These are phyloP conservation scores for Neolentinus lepideus DNA, from an alignment of 1,284 basidiomycete genomes.

Conservation along the genomic window DNA sequence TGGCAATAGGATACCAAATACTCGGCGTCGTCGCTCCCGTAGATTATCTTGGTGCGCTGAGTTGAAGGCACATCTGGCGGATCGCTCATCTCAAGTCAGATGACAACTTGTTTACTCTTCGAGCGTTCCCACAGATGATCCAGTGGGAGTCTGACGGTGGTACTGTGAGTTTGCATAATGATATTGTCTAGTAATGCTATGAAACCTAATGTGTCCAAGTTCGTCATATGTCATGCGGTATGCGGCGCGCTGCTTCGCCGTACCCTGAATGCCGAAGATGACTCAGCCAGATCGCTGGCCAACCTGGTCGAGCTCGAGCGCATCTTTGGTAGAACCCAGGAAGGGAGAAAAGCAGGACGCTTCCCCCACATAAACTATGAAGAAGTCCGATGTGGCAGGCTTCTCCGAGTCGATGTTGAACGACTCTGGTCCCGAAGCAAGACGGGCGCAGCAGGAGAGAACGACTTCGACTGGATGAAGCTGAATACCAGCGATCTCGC, in stretches of 20 bases:
- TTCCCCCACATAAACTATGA: constrained; percentile 17
- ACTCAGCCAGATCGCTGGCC: constrained; percentile 6
- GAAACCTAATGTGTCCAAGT: constrained; percentile 4
- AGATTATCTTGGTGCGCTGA: constrained; percentile 5
- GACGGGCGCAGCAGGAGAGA: constrained; percentile 7
- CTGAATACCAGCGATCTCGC: constrained; percentile 10
- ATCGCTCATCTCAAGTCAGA: not conserved
- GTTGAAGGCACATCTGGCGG: not conserved
- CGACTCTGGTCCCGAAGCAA: constrained; percentile 13
- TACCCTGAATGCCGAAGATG: constrained; percentile 5
- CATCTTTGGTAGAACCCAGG: constrained; percentile 14
- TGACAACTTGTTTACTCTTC: constrained; percentile 7
- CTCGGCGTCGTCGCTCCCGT: constrained; percentile 6
- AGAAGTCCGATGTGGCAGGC: constrained; percentile 10
- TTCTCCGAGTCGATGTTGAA: constrained; percentile 12
- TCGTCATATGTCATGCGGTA: constrained; percentile 12
- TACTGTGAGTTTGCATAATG: constrained; percentile 9
- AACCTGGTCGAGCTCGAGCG: constrained; percentile 12
- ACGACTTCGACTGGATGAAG: constrained; percentile 14
- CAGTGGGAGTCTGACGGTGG: constrained; percentile 9
- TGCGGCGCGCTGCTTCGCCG: constrained; percentile 15
- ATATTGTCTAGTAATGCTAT: not conserved
- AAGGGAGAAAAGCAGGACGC: constrained; percentile 11
- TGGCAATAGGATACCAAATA: constrained; percentile 11
- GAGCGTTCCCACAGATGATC: constrained; percentile 4